Base-by-base conservation (phyloP, 805 yeast genomes). In the Ogataea siamensis region DNA sequence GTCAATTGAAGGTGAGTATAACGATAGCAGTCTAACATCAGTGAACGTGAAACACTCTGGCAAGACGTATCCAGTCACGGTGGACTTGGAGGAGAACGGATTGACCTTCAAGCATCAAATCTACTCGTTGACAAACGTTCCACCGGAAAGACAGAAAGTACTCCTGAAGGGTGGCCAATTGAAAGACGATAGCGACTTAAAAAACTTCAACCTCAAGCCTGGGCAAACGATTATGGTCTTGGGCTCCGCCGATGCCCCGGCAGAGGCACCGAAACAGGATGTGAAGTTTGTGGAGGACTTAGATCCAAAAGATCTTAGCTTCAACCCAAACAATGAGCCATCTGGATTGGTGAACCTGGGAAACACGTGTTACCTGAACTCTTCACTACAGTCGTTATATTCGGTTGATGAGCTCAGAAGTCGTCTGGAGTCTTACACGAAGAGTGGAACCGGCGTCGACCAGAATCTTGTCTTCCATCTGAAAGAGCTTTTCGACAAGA, bases 121-220 rank as follows among this genome's bases (percentile, higher is more conserved):
- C 39, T 80, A 74, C 49, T 75, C 78, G 15, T 59, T 77, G 41
- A 91, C 98, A 2, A 78, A 78, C 42, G 87, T 93, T 39, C 95
- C 96, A n/a, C 76, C 80, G 1, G 83, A 78, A 38, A 80, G 96
- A 51, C 99, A 93, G 65, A 91, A 91, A 66, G 82, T 89, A 44
- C 72, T 93, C 57, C 76, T 87, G 36, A 88, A 86, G 65, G 91
- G 94, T 9, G 96, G 96, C 28, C 94, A 88, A 59, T 65, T 93
- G 53, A 71, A 73, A 39, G 91, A 87, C 62, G 89, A 83, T 43
- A 53, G 59, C 6, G 66, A 70, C 25, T 62, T 86, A 37, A 55
- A 66, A 8, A 50, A 64, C 4, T 68, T 83, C 35, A 73, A 70
- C 17, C 57, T 89, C 45, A 84, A 83, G 53, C 70, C 76, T 15